phyloP scores from a whole-genome alignment of 148 eudicot species.

The Pouteria glomerata region DNA sequence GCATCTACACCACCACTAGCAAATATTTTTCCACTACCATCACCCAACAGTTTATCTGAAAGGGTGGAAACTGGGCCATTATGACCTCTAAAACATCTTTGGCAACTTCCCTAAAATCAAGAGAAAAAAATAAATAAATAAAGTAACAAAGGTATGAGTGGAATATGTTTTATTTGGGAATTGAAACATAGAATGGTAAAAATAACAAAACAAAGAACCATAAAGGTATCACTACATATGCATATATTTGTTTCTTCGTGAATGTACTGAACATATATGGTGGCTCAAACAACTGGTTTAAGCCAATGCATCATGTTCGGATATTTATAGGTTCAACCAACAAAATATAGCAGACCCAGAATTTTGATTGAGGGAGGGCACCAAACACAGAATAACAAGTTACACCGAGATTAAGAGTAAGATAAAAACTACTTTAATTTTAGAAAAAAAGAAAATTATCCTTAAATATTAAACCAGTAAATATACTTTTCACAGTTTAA shows the following conservation, averaged over 20 bases:
- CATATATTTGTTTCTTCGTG: neutral
- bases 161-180: neutral
- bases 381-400: too few species aligned
- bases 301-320: neutral
- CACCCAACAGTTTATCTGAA: slow-evolving; percentile 64
- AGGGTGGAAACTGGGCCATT: slow-evolving; percentile 62
- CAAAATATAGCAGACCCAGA: neutral
- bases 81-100: slow-evolving; percentile 67
- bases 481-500: slow-evolving; percentile 33
- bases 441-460: too few species aligned
- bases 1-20: slow-evolving; percentile 88
- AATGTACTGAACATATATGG: neutral
- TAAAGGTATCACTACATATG: neutral
- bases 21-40: slow-evolving; percentile 42
- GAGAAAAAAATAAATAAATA: neutral
- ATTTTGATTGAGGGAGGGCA: slow-evolving; percentile 51
- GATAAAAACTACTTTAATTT: too few species aligned
- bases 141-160: neutral
- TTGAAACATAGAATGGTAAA: neutral
- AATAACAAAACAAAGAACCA: neutral
- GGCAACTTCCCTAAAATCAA: slow-evolving; percentile 46
- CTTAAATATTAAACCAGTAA: too few species aligned
- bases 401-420: too few species aligned
- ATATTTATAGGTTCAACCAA: neutral
- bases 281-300: neutral